Conservation (phyloP, 2,329 filamentous ascomycete species). For the Oidium heveae region DNA sequence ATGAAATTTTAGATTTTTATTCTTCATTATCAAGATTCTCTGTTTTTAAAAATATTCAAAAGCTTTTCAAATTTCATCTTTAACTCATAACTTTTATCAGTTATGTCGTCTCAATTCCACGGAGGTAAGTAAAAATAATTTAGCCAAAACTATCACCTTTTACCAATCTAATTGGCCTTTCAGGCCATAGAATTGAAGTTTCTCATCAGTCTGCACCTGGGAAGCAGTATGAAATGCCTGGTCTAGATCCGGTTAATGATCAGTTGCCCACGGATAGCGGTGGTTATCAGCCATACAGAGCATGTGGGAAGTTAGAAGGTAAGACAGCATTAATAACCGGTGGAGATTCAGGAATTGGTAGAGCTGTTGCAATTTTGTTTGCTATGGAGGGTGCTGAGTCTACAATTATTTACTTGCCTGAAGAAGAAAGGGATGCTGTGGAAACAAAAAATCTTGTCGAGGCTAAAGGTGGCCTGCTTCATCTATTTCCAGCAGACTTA, state of each 20-base stretch:
- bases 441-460: slow-evolving; percentile 49
- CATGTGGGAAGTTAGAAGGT: slow-evolving; percentile 49
- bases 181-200: slow-evolving; percentile 24
- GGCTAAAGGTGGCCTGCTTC: slow-evolving; percentile 36
- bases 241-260: slow-evolving; percentile 32
- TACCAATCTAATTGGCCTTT: background rate
- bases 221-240: slow-evolving; percentile 24
- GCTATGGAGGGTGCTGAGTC: slow-evolving; percentile 59
- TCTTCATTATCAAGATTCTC: no score
- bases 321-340: slow-evolving; percentile 61
- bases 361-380: slow-evolving; percentile 49
- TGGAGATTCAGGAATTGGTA: slow-evolving; percentile 57
- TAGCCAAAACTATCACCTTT: no score
- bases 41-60: no score
- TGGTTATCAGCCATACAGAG: slow-evolving; percentile 43
- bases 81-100: no score
- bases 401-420: slow-evolving; percentile 47
- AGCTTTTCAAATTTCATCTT: no score
- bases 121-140: no score
- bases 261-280: slow-evolving; percentile 42
- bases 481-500: slow-evolving; percentile 39
- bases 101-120: no score
- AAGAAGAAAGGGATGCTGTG: slow-evolving; percentile 53
- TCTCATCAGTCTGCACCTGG: slow-evolving; percentile 27
- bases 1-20: no score